Base-by-base conservation (phyloP, 192 early-diverging fungal genomes). In the Podila verticillata region DNA sequence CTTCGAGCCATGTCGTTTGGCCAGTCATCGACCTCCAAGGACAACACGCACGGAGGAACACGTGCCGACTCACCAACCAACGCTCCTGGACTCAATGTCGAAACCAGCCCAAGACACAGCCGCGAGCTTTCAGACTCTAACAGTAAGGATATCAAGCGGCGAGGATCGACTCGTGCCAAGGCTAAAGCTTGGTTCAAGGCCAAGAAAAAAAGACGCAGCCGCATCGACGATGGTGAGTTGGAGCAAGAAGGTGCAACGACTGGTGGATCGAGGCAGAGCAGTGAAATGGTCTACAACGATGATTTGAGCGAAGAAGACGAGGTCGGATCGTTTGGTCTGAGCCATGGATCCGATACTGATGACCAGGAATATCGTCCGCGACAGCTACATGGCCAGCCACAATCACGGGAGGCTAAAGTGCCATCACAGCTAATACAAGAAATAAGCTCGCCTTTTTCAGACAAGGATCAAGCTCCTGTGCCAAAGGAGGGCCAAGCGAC, bases 161-260 rank as follows among this genome's bases (percentile, higher is more conserved):
- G 66, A 29, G 66, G 70, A 26, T 72, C 77, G 29, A 57, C 69
- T 0, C 51, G 70, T 19, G 70, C 77, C 4, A 80, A 80, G 39
- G 70, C 77, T 26, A 80, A 80, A 34, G 77, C 77, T 7, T 80
- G 77, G 77, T 71, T 80, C 28, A 80, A 72, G 26, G 44, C 70
- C 4, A 80, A 80, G 13, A 56, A 61, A 32, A 80, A 80, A 49
- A 66, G 49, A 51, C 48, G 65, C 5, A 68, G 65, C 49, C 36
- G 66, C 7, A 29, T 54, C 5, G 30, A 30, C 29, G 51, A 57
- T 1, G 70, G 31, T 1, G 77, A 67, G 2, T 36, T 54, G 5
- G 28, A n/a, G 34, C 61, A 36, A 32, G 61, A 57, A 19, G 26
- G 51, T n/a, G 48, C 51, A 54, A 26, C n/a, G 13, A 54, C 22